Percentiles rank a stretch among this genome's conserved stretches.
phyloP scores from a whole-genome alignment of 2,329 filamentous ascomycete genomes.

The Botrytis tulipae region DNA sequence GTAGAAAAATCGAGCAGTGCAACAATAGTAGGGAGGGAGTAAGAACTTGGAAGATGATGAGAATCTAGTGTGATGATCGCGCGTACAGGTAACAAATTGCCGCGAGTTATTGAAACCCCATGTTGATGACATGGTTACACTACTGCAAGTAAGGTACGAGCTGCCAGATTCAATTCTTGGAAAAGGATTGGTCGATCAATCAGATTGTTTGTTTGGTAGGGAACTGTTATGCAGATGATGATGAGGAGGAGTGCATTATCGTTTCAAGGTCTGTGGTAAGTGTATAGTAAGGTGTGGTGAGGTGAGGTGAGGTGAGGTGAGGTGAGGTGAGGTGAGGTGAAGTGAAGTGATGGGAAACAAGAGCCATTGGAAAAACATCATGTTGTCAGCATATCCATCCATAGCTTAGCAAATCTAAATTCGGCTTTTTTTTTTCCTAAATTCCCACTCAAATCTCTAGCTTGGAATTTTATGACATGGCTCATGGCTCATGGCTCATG shows the following conservation, averaged over 20 bases:
- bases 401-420: background rate
- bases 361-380: background rate
- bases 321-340: too few species aligned
- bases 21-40: background rate
- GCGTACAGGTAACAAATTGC: slow-evolving; percentile 19
- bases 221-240: background rate
- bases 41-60: background rate
- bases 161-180: background rate
- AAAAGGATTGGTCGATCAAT: background rate
- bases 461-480: background rate
- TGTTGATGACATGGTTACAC: background rate
- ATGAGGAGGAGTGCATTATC: background rate
- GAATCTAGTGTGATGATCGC: background rate
- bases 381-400: background rate
- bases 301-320: too few species aligned
- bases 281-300: background rate
- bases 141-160: slow-evolving; percentile 19
- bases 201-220: background rate
- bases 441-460: background rate
- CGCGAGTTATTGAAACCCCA: slow-evolving; percentile 2
- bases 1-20: background rate
- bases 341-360: background rate
- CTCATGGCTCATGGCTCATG: background rate
- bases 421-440: background rate
- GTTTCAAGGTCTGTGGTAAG: background rate